Base-by-base conservation (phyloP, 2,329 filamentous ascomycete species). In the Pleurostoma richardsiae region DNA sequence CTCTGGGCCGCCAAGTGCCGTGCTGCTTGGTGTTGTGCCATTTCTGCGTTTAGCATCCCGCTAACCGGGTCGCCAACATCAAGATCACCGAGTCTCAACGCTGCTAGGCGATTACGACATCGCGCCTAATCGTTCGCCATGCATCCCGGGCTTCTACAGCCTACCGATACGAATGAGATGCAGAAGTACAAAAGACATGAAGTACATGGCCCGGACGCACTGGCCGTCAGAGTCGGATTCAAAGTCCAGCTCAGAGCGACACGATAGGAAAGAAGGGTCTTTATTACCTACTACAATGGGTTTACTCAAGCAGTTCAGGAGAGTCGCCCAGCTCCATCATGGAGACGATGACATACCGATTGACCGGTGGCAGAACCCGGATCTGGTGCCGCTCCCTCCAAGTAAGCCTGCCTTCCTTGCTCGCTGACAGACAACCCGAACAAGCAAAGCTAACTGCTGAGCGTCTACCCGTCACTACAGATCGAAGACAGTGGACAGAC, bases 91-190 rank as follows among this genome's bases (percentile, higher is more conserved):
- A n/a, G 8, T 36, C 33, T 36, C 8, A n/a, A 36, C 8, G 33
- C 8, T 8, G n/a, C 33, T 36, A 36, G 33, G 33, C 33, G 33
- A 36, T 36, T 36, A 36, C 33, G 33, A 36, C 33, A 36, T 36
- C 33, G 33, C 8, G 33, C 8, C n/a, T n/a, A 36, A n/a, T 36
- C 33, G 33, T 36, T 36, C 33, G 33, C 33, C 8, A 36, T 36
- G 33, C 8, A 8, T 36, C 8, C 8, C 8, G 8, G n/a, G n/a
- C n/a, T n/a, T n/a, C 33, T 36, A 8, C 33, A 8, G 8, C 33
- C n/a, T 36, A 8, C 8, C 8, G 33, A 36, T n/a, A 36, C n/a
- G 33, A 19, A 66, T 66, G 33, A 8, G 33, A 36, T 36, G 33
- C 33, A 36, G 8, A 36, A 36, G 33, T 36, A 36, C 33, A 36